Evolutionary conservation across 306 rosid genomes (phyloP).

Genomic region (Datisca glomerata): DNA sequence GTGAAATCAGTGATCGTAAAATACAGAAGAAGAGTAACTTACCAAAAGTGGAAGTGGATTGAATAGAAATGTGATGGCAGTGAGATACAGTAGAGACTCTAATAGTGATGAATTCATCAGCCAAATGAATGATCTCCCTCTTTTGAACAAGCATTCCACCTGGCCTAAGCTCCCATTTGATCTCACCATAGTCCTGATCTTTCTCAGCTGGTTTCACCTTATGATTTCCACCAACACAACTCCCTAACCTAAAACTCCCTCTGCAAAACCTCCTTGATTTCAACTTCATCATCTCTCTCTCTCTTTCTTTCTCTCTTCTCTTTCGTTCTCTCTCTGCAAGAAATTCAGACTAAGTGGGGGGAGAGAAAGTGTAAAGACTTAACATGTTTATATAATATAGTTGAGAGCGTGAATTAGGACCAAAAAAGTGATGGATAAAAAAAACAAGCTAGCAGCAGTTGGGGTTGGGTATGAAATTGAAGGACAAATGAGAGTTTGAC

Average conservation of each 20-base stretch:
- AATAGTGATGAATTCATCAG: constrained; percentile 49
- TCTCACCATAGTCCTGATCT: constrained; percentile 26
- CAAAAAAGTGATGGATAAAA: constrained; percentile 13
- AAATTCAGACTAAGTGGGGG: constrained; percentile 3
- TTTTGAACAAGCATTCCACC: constrained; percentile 98
- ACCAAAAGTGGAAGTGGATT: constrained; percentile 87
- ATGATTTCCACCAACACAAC: constrained; percentile 10
- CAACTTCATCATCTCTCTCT: constrained; percentile 56
- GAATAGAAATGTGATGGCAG: constrained; percentile 62
- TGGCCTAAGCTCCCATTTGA: constrained; percentile 92
- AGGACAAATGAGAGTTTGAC: constrained; percentile 17
- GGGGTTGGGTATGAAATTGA: constrained; percentile 9
- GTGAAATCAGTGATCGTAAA: neutral
- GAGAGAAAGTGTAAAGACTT: constrained; percentile 10
- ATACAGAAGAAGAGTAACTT: neutral
- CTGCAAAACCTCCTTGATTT: constrained; percentile 67
- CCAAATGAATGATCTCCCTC: constrained; percentile 30
- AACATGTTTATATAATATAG: constrained; percentile 45
- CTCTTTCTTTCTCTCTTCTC: neutral
- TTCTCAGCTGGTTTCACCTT: constrained; percentile 10
- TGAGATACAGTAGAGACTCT: constrained; percentile 71
- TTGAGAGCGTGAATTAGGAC: constrained; percentile 3
- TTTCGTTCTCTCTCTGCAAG: neutral
- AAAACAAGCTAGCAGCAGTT: constrained; percentile 23
- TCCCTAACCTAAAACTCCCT: constrained; percentile 44